Evolutionary conservation across 805 yeast species (phyloP), one percentile per base, ranked within the genome.

Genomic region (Myxozyma kluyveri): DNA sequence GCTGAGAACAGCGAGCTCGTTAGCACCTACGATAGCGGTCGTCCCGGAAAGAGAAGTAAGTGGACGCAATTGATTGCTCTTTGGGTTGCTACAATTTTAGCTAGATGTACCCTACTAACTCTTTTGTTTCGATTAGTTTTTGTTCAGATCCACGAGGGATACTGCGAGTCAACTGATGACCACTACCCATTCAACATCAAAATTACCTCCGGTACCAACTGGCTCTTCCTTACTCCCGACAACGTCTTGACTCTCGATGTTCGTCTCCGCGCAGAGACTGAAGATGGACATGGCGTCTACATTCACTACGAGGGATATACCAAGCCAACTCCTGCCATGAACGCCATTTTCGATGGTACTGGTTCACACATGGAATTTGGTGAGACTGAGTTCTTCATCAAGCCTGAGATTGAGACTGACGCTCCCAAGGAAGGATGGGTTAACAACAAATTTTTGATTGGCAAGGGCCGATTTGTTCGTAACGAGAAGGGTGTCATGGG

Each of bases 401-500:
- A 64, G 42, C 64, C 80, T 18, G 79, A 73, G 54, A 73, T 69
- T 12, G 67, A 63, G 21, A 72, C 73, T 35, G 73, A 68, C 36
- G 75, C 68, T 14, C 77, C 76, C 62, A 64, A 71, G 57, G 63
- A 58, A 47, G 52, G 54, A 23, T 82, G 88, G 88, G 75, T 75
- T 17, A 57, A 69, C 39, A 63, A 67, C 42, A 74, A 76, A 63
- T 77, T 73, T 58, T 70, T 80, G 50, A 44, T 80, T 21, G 87
- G 84, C 19, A 78, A 75, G 63, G 87, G 88, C 31, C 73, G 83
- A 52, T 81, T 81, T 61, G 62, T 76, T 43, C 72, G 82, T 60
- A 78, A 76, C 55, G 70, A 65, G 3, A 62, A 69, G 4, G 81
- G 77, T 19, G 58, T 33, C 1, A 65, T 79, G 52, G 73, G 68